Evolutionary conservation across 129 eudicot species (phyloP).

Genomic region (Cynara cardunculus): DNA sequence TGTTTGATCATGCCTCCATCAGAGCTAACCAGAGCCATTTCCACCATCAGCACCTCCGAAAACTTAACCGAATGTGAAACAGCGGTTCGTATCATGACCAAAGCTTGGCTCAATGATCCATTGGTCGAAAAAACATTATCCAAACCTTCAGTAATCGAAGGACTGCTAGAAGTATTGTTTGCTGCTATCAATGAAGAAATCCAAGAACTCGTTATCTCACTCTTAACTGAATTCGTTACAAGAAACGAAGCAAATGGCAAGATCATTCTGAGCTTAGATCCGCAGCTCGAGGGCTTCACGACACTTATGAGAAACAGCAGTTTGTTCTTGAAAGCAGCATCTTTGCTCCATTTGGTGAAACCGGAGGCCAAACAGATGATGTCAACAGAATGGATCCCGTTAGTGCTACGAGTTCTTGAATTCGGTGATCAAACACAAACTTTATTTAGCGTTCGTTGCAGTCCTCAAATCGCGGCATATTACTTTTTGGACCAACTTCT

Average conservation of each 20-base stretch:
- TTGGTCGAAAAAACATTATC: slow-evolving; percentile 32
- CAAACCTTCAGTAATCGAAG: slow-evolving; percentile 50
- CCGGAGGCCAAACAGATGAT: slow-evolving; percentile 68
- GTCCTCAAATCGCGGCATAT: slow-evolving; percentile 70
- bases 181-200: slow-evolving; percentile 64
- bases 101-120: slow-evolving; percentile 58
- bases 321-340: slow-evolving; percentile 68
- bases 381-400: slow-evolving; percentile 64
- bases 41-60: slow-evolving; percentile 46
- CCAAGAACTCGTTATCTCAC: slow-evolving; percentile 56
- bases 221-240: slow-evolving; percentile 55
- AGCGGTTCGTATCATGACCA: slow-evolving; percentile 59
- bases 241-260: slow-evolving; percentile 37
- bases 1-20: slow-evolving; percentile 14
- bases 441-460: slow-evolving; percentile 49
- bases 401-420: slow-evolving; percentile 67
- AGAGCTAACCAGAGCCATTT: slow-evolving; percentile 43
- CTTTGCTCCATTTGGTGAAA: slow-evolving; percentile 52
- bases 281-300: slow-evolving; percentile 52
- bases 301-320: slow-evolving; percentile 53
- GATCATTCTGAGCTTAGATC: slow-evolving; percentile 49
- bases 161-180: slow-evolving; percentile 60
- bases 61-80: slow-evolving; percentile 56
- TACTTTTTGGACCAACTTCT: slow-evolving; percentile 65
- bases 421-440: slow-evolving; percentile 72